Evolutionary conservation across 441 rosid species (phyloP).

Genomic region (Eruca vesicaria): DNA sequence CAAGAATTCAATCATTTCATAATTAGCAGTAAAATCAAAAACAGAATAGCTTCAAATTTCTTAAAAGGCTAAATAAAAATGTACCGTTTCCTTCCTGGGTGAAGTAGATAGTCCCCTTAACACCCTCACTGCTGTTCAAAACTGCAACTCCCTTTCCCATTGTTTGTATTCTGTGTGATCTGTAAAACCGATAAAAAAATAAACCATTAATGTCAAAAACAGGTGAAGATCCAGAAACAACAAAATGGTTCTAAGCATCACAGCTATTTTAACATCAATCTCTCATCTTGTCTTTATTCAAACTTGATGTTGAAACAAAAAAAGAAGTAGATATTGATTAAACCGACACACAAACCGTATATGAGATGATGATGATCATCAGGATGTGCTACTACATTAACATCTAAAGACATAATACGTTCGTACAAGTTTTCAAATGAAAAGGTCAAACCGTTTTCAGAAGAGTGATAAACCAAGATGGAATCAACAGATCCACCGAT

Average conservation of each 20-base stretch:
- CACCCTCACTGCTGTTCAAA: slow-evolving; percentile 69
- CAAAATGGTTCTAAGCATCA: not conserved
- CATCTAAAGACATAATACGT: not conserved
- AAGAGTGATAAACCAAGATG: not conserved
- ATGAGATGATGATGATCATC: not conserved
- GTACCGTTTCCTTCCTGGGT: slow-evolving; percentile 78
- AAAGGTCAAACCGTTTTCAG: not conserved
- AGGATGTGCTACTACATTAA: not conserved
- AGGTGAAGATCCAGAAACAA: slow-evolving; percentile 3
- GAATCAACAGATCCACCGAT: slow-evolving; percentile 5
- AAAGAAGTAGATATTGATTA: not conserved
- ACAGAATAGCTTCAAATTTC: not conserved
- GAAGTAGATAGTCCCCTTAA: slow-evolving; percentile 69
- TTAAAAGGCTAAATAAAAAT: not conserved
- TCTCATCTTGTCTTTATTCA: not conserved
- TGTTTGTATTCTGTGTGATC: slow-evolving; percentile 59
- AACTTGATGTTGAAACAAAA: not conserved
- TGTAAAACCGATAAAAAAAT: slow-evolving; percentile 17
- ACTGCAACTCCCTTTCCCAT: slow-evolving; percentile 93
- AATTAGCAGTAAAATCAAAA: not conserved
- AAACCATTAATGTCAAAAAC: not conserved
- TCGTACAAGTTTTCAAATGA: not conserved
- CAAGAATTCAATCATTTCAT: not conserved
- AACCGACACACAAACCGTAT: not conserved
- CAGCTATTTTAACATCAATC: not conserved